Evolutionary conservation across 768 basidiomycete species (phyloP).

Genomic region (Kwoniella heveanensis): DNA sequence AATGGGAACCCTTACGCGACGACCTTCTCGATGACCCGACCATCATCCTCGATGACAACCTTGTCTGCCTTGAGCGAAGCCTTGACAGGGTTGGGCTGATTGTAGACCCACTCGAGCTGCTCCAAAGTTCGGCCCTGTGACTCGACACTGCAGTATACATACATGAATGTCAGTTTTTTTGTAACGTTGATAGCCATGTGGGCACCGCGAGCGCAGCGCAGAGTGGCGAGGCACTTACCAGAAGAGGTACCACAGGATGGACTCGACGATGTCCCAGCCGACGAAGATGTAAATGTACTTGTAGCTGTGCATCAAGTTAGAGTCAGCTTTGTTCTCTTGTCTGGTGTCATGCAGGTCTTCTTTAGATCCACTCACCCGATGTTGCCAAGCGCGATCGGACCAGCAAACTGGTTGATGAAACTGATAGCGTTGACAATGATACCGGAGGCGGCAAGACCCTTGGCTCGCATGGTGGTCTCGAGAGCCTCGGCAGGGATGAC

Average conservation of each 20-base stretch:
- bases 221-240: too few relatives aligned
- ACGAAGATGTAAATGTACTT: slow-evolving; percentile 43
- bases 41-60: slow-evolving; percentile 42
- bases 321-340: too few relatives aligned
- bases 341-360: too few relatives aligned
- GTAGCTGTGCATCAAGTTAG: slow-evolving; percentile 9
- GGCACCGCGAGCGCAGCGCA: too few relatives aligned
- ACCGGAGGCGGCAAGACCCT: slow-evolving; percentile 65
- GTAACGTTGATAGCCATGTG: too few relatives aligned
- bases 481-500: slow-evolving; percentile 65
- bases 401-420: slow-evolving; percentile 62
- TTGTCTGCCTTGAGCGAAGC: slow-evolving; percentile 48
- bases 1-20: not conserved
- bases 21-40: slow-evolving; percentile 24
- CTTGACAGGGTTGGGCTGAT: slow-evolving; percentile 50
- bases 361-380: slow-evolving; percentile 56
- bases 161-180: too few relatives aligned
- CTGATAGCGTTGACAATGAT: slow-evolving; percentile 44
- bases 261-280: slow-evolving; percentile 47
- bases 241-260: slow-evolving; percentile 38
- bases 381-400: slow-evolving; percentile 59
- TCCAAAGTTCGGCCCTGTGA: slow-evolving; percentile 55
- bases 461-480: slow-evolving; percentile 64
- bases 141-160: slow-evolving; percentile 47
- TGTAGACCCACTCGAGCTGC: slow-evolving; percentile 56